phyloP scores from a whole-genome alignment of 768 basidiomycete genomes.

The Russula sp. region DNA sequence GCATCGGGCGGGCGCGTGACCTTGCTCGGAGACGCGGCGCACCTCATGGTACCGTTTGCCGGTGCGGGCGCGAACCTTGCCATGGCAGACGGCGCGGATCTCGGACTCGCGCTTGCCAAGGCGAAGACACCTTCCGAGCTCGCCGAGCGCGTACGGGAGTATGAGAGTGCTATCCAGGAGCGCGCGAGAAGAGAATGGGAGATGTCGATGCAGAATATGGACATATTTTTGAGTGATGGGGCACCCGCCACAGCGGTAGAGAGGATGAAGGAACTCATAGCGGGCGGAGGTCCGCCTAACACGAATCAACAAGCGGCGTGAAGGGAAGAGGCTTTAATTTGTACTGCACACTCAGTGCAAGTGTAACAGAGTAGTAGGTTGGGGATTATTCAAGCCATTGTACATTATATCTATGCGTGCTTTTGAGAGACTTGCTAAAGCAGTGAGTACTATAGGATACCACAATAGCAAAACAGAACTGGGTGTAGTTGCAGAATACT shows the following conservation, averaged over 20 bases:
- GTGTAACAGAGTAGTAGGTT: not conserved
- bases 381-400: not conserved
- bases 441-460: not conserved
- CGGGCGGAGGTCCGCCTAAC: not conserved
- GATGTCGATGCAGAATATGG: conserved; percentile 6
- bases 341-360: not conserved
- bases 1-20: conserved; percentile 21
- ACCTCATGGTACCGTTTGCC: conserved; percentile 35
- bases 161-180: conserved; percentile 11
- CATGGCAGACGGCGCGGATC: conserved; percentile 29
- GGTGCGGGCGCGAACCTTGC: conserved; percentile 37
- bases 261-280: conserved; percentile 6
- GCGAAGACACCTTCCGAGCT: conserved; percentile 10
- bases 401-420: not conserved
- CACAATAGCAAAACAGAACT: not conserved
- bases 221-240: conserved; percentile 6
- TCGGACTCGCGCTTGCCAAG: conserved; percentile 16
- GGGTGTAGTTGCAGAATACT: not conserved
- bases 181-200: conserved; percentile 7
- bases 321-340: not conserved
- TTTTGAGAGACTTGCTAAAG: not conserved
- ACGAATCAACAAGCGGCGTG: not conserved
- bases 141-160: not conserved
- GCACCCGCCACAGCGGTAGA: conserved; percentile 13
- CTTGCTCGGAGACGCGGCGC: conserved; percentile 35